phyloP scores from a whole-genome alignment of 805 yeast genomes.

The Pichia membranifaciens region DNA sequence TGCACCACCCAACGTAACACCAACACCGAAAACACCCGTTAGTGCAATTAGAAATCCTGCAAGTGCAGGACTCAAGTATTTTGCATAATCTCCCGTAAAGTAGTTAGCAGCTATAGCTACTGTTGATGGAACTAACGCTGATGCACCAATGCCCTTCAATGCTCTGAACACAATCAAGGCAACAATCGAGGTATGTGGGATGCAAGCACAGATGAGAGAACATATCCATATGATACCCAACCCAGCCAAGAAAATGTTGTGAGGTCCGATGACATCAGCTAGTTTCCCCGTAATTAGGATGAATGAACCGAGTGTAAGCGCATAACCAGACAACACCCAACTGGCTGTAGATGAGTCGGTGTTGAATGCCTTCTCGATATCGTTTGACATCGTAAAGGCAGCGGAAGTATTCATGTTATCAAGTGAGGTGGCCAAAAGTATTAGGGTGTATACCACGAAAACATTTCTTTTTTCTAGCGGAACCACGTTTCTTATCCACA shows the following conservation, averaged over 20 bases:
- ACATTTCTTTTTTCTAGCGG: conserved; percentile 18
- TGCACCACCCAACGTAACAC: conserved; percentile 41
- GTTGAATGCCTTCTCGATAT: conserved; percentile 33
- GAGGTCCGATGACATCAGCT: conserved; percentile 38
- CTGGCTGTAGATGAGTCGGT: conserved; percentile 31
- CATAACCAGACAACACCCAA: conserved; percentile 42
- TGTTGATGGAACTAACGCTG: conserved; percentile 34
- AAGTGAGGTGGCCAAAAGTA: conserved; percentile 14
- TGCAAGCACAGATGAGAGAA: conserved; percentile 33
- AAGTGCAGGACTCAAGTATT: conserved; percentile 14
- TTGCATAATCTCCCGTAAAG: conserved; percentile 15
- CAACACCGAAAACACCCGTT: conserved; percentile 34
- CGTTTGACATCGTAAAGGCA: conserved; percentile 18
- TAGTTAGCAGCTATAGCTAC: conserved; percentile 22
- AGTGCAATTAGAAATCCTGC: conserved; percentile 16
- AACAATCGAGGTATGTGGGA: conserved; percentile 28
- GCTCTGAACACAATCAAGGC: conserved; percentile 39
- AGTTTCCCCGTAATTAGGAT: conserved; percentile 38
- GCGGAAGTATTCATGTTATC: conserved; percentile 27
- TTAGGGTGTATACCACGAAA: conserved; percentile 13
- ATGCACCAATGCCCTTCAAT: conserved; percentile 41
- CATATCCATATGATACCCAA: conserved; percentile 15
- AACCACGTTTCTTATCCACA: conserved; percentile 11
- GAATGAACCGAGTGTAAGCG: conserved; percentile 40
- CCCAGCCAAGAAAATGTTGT: conserved; percentile 26